Conservation (phyloP, 2,329 filamentous ascomycete genomes). For the Fusarium caatingaense region DNA sequence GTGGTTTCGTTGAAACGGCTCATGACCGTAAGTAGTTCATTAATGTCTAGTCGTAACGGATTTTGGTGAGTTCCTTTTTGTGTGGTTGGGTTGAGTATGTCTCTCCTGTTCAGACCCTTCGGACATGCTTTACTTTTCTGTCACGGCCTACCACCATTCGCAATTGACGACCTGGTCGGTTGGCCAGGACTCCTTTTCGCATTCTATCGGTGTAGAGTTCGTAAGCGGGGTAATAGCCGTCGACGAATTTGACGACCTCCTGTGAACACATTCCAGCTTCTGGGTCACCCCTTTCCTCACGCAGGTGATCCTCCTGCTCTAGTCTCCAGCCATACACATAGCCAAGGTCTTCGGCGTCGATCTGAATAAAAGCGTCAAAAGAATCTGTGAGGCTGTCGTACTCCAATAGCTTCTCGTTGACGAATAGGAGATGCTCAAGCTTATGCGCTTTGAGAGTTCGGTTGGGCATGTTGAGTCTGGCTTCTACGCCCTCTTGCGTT, state of each 20-base stretch:
- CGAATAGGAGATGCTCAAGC: conserved; percentile 61
- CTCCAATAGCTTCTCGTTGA: conserved; percentile 60
- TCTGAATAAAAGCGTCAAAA: conserved; percentile 67
- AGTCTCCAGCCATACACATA: conserved; percentile 88
- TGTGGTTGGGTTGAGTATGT: neutral
- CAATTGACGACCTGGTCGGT: conserved; percentile 66
- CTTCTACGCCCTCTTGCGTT: conserved; percentile 59
- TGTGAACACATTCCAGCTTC: conserved; percentile 82
- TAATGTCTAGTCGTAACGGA: conserved; percentile 31
- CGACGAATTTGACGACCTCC: conserved; percentile 79
- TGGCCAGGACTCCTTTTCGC: conserved; percentile 65
- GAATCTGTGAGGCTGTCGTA: conserved; percentile 63
- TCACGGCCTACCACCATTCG: conserved; percentile 70
- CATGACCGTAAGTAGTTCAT: conserved; percentile 35
- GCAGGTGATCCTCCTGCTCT: conserved; percentile 81
- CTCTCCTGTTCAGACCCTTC: conserved; percentile 55
- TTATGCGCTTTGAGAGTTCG: conserved; percentile 61
- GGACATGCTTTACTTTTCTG: conserved; percentile 67
- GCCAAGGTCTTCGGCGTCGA: conserved; percentile 75
- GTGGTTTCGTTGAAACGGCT: conserved; percentile 28
- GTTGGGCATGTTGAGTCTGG: conserved; percentile 63
- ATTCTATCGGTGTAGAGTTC: conserved; percentile 74
- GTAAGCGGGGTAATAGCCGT: conserved; percentile 77
- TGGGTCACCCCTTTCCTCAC: conserved; percentile 67
- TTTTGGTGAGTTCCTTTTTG: conserved; percentile 7